phyloP scores from a whole-genome alignment of 2,329 filamentous ascomycete species.

The Penicillium thymicola region DNA sequence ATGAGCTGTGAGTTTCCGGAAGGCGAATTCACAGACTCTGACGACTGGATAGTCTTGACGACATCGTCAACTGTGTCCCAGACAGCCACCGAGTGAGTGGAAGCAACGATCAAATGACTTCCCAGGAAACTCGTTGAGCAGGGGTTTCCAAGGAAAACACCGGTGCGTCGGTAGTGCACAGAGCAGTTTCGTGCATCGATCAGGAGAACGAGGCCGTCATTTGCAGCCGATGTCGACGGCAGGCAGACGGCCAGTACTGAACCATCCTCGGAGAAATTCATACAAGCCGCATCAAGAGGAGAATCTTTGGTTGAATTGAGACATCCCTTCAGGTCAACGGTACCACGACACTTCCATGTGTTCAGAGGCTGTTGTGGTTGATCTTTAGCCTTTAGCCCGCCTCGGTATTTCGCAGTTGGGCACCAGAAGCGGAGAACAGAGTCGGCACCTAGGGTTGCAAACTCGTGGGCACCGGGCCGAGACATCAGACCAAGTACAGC shows the following conservation, averaged over 20 bases:
- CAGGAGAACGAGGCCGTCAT: slow-evolving; percentile 66
- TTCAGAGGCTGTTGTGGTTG: slow-evolving; percentile 52
- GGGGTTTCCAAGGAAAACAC: slow-evolving; percentile 63
- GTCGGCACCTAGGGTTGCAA: slow-evolving; percentile 83
- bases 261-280: slow-evolving; percentile 80
- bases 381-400: slow-evolving; percentile 61
- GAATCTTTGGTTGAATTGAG: slow-evolving; percentile 27
- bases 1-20: slow-evolving; percentile 42
- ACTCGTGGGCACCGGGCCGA: slow-evolving; percentile 66
- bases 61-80: slow-evolving; percentile 82
- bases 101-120: slow-evolving; percentile 71
- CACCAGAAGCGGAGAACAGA: slow-evolving; percentile 76
- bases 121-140: slow-evolving; percentile 69
- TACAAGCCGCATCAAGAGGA: slow-evolving; percentile 54
- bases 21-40: slow-evolving; percentile 36
- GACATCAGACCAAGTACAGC: slow-evolving; percentile 69
- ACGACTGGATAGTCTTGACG: slow-evolving; percentile 62
- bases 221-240: slow-evolving; percentile 40
- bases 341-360: slow-evolving; percentile 70
- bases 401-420: slow-evolving; percentile 65
- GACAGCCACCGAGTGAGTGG: slow-evolving; percentile 64
- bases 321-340: slow-evolving; percentile 47
- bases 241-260: slow-evolving; percentile 69
- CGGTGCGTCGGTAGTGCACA: slow-evolving; percentile 64
- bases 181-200: slow-evolving; percentile 69